Percentiles rank a stretch among this genome's conserved stretches.
phyloP scores from a whole-genome alignment of 148 eudicot genomes.

The Arctostaphylos glauca region DNA sequence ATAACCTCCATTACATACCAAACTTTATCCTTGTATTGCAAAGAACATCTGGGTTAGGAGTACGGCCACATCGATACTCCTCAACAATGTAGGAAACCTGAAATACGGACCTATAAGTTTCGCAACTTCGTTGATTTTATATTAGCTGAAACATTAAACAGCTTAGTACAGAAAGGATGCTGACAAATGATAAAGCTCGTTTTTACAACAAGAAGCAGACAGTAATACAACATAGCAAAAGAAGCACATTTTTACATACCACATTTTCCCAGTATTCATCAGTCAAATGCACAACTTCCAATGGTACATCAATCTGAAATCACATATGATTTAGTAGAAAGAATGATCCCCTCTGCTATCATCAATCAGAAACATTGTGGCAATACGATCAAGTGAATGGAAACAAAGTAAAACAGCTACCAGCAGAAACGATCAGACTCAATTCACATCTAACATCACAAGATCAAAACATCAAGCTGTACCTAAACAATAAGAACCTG shows the following conservation, averaged over 20 bases:
- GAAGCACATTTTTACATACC: slow-evolving; percentile 39
- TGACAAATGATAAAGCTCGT: neutral
- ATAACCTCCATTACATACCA: slow-evolving; percentile 46
- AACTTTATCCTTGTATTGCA: slow-evolving; percentile 98
- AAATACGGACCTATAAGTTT: slow-evolving; percentile 29
- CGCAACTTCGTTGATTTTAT: slow-evolving; percentile 18
- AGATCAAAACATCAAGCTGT: neutral
- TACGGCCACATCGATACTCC: slow-evolving; percentile 89
- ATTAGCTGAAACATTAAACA: neutral
- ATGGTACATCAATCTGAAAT: slow-evolving; percentile 78
- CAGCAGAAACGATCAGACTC: neutral
- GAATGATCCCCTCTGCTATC: neutral
- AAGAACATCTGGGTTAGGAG: slow-evolving; percentile 98
- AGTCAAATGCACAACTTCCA: slow-evolving; percentile 92
- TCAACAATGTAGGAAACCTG: slow-evolving; percentile 92
- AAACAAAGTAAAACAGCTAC: neutral
- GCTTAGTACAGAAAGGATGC: neutral
- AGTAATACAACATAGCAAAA: neutral
- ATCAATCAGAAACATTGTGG: neutral
- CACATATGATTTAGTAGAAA: slow-evolving; percentile 18
- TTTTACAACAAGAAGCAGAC: neutral
- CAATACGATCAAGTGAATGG: neutral
- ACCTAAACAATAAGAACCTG: neutral
- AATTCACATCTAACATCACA: neutral
- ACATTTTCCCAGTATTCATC: slow-evolving; percentile 98